These are phyloP conservation scores for Boletellus emodensis DNA, from an alignment of 768 basidiomycete species.

Conservation along the genomic window DNA sequence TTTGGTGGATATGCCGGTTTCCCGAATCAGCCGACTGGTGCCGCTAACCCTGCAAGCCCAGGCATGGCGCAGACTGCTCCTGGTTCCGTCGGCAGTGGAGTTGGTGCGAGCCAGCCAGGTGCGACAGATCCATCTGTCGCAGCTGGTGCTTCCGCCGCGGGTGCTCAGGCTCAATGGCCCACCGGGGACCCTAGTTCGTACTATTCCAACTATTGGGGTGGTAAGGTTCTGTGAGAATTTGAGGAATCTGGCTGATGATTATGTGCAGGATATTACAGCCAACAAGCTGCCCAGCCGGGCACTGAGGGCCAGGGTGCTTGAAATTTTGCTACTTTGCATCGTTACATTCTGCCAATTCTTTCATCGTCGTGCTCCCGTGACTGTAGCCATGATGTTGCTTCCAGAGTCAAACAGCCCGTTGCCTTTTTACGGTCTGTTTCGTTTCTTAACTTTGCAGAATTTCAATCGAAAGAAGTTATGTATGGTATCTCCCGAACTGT, in stretches of 20 bases:
- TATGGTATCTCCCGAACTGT: conserved; percentile 31
- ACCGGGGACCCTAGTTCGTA: conserved; percentile 68
- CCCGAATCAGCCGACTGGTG: conserved; percentile 54
- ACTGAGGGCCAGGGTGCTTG: conserved; percentile 46
- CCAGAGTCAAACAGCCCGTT: conserved; percentile 17
- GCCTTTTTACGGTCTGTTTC: conserved; percentile 17
- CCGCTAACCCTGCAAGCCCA: conserved; percentile 40
- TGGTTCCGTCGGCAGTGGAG: conserved; percentile 49
- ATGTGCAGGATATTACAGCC: conserved; percentile 73
- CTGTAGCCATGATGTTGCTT: conserved; percentile 32
- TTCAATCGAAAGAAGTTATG: conserved; percentile 31
- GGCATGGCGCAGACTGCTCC: conserved; percentile 56
- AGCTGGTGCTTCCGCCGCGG: conserved; percentile 45
- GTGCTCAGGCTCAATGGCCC: conserved; percentile 74
- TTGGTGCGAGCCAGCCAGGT: conserved; percentile 55
- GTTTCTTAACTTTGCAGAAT: conserved; percentile 27
- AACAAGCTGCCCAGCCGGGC: conserved; percentile 63
- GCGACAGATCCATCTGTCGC: conserved; percentile 52
- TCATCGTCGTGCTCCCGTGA: conserved; percentile 27
- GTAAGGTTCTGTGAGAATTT: conserved; percentile 37
- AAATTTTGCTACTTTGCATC: conserved; percentile 23
- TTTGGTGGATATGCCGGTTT: conserved; percentile 74
- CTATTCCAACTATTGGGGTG: conserved; percentile 83
- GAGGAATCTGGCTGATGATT: conserved; percentile 11
- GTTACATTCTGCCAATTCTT: conserved; percentile 22